Percentiles rank a stretch among this genome's conserved stretches.
Conservation (phyloP, 352 stramenopile species). For the Thalassiosira mediterranea region DNA sequence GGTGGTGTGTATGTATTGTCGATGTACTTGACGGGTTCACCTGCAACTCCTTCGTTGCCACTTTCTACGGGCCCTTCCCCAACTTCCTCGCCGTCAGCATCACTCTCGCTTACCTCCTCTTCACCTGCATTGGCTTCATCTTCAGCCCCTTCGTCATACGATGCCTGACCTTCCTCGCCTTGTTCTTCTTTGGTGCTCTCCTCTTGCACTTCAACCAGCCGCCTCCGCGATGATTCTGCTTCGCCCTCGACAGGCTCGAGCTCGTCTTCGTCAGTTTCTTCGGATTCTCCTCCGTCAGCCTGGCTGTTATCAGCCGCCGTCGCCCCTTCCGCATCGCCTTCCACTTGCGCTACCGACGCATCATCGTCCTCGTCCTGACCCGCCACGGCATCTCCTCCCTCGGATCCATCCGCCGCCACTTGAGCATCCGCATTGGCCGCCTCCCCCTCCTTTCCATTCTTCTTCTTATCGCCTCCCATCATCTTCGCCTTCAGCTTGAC, state of each 20-base stretch:
- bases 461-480: no score
- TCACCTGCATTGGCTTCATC: neutral
- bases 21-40: neutral
- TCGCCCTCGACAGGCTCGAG: neutral
- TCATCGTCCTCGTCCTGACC: neutral
- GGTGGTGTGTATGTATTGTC: slow-evolving; percentile 21
- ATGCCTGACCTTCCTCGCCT: neutral
- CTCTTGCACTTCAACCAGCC: neutral
- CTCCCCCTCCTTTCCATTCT: neutral
- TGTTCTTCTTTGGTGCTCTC: neutral
- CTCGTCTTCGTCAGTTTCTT: neutral
- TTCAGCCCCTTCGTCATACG: neutral
- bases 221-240: neutral
- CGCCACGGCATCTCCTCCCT: neutral
- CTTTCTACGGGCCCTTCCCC: neutral
- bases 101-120: neutral
- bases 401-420: slow-evolving; percentile 1
- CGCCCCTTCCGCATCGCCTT: neutral
- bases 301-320: neutral
- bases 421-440: neutral
- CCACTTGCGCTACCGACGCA: no score
- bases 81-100: neutral
- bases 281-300: neutral
- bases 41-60: neutral
- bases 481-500: neutral